A percentile compares a stretch with the other conserved stretches of the same genome.
Conservation (phyloP, 2,329 filamentous ascomycete species). For the Pyrenophora graminea region DNA sequence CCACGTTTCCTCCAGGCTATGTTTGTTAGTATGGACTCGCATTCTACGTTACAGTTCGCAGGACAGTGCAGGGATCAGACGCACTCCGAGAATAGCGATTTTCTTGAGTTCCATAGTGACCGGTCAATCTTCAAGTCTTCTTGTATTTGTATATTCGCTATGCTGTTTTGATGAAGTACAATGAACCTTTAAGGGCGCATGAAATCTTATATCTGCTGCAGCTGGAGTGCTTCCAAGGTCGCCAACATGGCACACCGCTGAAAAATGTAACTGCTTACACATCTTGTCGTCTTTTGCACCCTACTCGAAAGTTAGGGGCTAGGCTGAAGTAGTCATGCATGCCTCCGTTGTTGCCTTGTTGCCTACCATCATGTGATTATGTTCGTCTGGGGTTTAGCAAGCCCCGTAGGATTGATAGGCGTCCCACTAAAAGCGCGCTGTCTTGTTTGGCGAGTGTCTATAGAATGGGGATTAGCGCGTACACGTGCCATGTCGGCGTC, state of each 20-base stretch:
- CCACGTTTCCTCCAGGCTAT: slow-evolving; percentile 42
- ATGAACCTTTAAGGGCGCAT: not conserved
- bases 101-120: slow-evolving; percentile 40
- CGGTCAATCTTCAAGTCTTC: not conserved
- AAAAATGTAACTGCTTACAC: not conserved
- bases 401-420: not conserved
- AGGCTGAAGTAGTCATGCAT: slow-evolving; percentile 2
- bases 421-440: not conserved
- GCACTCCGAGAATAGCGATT: slow-evolving; percentile 43
- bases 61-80: slow-evolving; percentile 1
- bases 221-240: not conserved
- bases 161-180: not conserved
- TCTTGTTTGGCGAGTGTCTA: not conserved
- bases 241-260: no score
- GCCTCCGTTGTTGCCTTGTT: slow-evolving; percentile 7
- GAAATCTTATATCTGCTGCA: not conserved
- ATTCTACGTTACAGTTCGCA: no score
- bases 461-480: not conserved
- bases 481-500: slow-evolving; percentile 19
- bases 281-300: not conserved
- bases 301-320: not conserved
- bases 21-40: not conserved
- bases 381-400: not conserved
- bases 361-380: not conserved
- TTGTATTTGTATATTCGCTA: not conserved